Evolutionary conservation across 1,139 yeast species (phyloP), one percentile per base, ranked within the genome.

Genomic region (Debaryomyces sp.): DNA sequence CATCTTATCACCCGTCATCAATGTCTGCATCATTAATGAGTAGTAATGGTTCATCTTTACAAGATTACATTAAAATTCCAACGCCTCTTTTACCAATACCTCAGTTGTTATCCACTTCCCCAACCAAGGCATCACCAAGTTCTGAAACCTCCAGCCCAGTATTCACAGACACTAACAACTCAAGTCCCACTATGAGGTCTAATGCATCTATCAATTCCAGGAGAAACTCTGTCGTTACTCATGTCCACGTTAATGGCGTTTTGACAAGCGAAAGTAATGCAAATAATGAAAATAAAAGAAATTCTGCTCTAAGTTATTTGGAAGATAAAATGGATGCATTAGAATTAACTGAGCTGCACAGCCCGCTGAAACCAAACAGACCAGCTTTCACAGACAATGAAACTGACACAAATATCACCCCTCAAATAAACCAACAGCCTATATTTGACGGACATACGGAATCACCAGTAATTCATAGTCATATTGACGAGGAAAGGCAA

Each of bases 1-100:
- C 92, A 0, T 86, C 92, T 7, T 87, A 85, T 61, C 92, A 87
- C 61, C 94, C 95, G 10, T 70, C 75, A 24, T 73, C 78, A n/a
- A 67, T 73, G 69, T 58, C 75, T 8, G 70, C 76, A 5, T 61
- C 73, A n/a, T 59, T 70, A 37, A 60, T 67, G 50, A 53, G 48
- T 10, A 49, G 57, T 30, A 57, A 52, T 41, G 55, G 50, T 41
- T 54, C 56, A 23, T 49, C 66, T 10, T 60, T 70, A 6, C 57
- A 63, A 35, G 76, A 71, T 30, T 68, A 64, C 47, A 62, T 70
- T 47, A 70, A 68, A 52, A 64, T 67, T 26, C 73, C 75, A 8
- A 61, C 71, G 5, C 53, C 59, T 27, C 60, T 58, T 34, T 55
- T 67, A 21, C 70, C 75, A 12, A 63, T 69, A 39, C 67, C 72